phyloP scores from a whole-genome alignment of 306 rosid species.

The Cucurbita pepo region DNA sequence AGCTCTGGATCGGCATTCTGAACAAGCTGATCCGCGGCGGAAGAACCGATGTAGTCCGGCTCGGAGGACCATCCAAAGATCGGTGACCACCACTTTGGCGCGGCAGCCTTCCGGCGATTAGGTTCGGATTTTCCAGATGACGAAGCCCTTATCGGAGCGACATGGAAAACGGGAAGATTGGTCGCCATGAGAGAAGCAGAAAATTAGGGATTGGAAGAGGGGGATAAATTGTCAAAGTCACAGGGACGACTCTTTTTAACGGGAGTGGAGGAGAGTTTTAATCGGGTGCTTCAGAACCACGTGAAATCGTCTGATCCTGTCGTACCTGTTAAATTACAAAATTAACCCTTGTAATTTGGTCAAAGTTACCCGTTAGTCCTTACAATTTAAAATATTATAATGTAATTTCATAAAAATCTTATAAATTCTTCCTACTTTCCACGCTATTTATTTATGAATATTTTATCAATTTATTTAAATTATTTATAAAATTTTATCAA shows the following conservation, averaged over 20 bases:
- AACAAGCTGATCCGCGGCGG: neutral
- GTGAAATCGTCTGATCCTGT: neutral
- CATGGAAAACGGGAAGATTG: slow-evolving; percentile 17
- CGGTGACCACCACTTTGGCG: slow-evolving; percentile 58
- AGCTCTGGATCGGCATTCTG: slow-evolving; percentile 1
- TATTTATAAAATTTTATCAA: too few relatives aligned
- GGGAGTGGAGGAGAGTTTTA: neutral
- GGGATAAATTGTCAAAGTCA: neutral
- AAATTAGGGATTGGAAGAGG: neutral
- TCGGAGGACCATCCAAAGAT: slow-evolving; percentile 44
- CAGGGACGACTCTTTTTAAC: neutral
- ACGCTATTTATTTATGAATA: too few relatives aligned
- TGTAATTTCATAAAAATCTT: too few relatives aligned
- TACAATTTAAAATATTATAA: too few relatives aligned
- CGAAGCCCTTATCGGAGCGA: slow-evolving; percentile 21
- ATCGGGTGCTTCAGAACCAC: neutral
- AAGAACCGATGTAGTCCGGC: slow-evolving; percentile 33
- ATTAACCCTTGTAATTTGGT: too few relatives aligned
- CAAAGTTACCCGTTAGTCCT: too few relatives aligned
- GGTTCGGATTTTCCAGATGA: slow-evolving; percentile 20
- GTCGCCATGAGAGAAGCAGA: slow-evolving; percentile 25
- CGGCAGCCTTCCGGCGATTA: slow-evolving; percentile 15
- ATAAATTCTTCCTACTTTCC: too few relatives aligned
- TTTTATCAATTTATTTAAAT: too few relatives aligned
- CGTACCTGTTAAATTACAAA: neutral